Evolutionary conservation across 306 rosid species (phyloP).

Genomic region (Delonix regia): DNA sequence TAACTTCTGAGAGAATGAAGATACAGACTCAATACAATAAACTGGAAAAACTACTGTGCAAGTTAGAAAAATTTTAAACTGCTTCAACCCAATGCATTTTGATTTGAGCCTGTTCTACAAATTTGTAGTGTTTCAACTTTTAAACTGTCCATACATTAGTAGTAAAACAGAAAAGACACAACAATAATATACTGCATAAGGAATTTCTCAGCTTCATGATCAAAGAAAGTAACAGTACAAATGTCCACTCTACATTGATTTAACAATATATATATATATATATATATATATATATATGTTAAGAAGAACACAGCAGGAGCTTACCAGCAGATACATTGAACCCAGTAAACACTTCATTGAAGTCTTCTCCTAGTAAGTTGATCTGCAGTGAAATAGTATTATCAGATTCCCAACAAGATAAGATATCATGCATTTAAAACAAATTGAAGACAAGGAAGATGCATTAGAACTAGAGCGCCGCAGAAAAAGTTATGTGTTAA

Average conservation of each 20-base stretch:
- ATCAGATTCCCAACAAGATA: conserved; percentile 18
- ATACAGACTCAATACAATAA: background rate
- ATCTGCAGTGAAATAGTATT: conserved; percentile 55
- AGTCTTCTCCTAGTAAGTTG: conserved; percentile 63
- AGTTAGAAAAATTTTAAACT: background rate
- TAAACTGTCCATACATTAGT: background rate
- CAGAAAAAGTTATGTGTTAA: background rate
- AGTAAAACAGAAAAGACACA: conserved; percentile 6
- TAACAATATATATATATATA: too few relatives aligned
- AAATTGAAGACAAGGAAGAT: background rate
- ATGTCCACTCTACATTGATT: background rate
- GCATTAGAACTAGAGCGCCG: conserved; percentile 1
- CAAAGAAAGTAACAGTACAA: conserved; percentile 9
- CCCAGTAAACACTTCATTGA: conserved; percentile 69
- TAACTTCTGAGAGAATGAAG: conserved; percentile 13
- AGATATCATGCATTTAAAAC: background rate
- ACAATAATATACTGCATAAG: background rate
- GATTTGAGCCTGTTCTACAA: conserved; percentile 1
- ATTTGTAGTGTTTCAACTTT: background rate
- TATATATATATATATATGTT: too few relatives aligned
- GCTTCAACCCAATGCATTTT: background rate
- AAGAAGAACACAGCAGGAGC: conserved; percentile 46
- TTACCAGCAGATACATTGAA: conserved; percentile 82
- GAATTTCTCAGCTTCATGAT: conserved; percentile 6
- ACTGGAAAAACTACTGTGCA: background rate